Base-by-base conservation (phyloP, 495 filamentous ascomycete species). In the Penicillium parvum region DNA sequence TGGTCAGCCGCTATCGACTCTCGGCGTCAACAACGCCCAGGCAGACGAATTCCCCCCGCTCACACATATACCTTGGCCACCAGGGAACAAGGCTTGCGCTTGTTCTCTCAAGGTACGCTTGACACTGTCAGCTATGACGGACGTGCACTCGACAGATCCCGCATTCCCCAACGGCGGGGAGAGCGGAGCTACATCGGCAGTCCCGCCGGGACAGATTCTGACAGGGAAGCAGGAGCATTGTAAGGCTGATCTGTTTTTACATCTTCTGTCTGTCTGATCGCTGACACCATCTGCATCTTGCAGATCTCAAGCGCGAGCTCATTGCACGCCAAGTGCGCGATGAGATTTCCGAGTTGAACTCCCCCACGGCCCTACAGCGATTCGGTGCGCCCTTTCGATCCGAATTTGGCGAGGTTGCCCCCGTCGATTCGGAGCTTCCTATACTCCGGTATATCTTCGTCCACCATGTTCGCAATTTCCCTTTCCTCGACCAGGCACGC, bases 181-280 rank as follows among this genome's bases (percentile, higher is more conserved):
- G 28, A 37, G 25, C 30, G 33, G 39, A 35, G 37, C 19, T 42
- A 15, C 16, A 15, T 30, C 36, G 22, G 37, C 59, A 7, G 61
- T 70, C 36, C 68, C 73, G 16, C 68, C 71, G 6, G 49, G 71
- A 15, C 72, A 79, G 15, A 72, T 84, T 45, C 67, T 98, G 49
- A 95, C 90, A 2, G 92, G 92, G 43, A 97, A 95, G 67, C 94
- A 98, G 76, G 92, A 98, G 65, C 94, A 98, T 61, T 98, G 90
- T 96, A 64, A 44, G 82, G 37, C 15, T 19, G n/a, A 19, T 34
- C 23, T 32, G 35, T 14, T 9, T 19, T 23, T 32, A 14, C 25
- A 17, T 14, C 4, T 12, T 23, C 2, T 22, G 5, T 29, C n/a
- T 26, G 7, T 14, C 5, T 16, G 27, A 10, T 10, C 7, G 3